Base-by-base conservation (phyloP, 805 yeast genomes). In the Metschnikowia amazonensis region DNA sequence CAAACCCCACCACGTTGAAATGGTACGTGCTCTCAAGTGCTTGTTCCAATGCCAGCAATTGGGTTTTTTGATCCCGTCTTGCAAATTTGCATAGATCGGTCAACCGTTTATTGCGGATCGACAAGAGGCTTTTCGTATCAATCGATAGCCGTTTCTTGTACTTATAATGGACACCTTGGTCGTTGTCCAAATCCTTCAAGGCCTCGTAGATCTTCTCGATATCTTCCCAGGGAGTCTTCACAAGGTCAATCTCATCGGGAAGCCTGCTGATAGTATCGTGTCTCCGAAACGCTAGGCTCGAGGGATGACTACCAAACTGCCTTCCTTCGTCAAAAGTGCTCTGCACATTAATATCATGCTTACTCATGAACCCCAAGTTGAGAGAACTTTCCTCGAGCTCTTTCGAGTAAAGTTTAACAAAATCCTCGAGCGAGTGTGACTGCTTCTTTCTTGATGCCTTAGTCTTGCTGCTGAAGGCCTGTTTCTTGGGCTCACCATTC, bases 1-100 rank as follows among this genome's bases (percentile, higher is more conserved):
- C 76, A 51, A 69, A 69, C 4, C 76, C 76, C 3, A 68, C 55
- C 7, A 70, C 73, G 52, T 70, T 69, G 50, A 69, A 69, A 9
- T 68, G 67, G 29, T 57, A 53, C 14, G 61, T 59, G 34, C 61
- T 57, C 30, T 59, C 60, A 16, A 66, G 50, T 42, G 64, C 64
- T 20, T 64, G 63, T 27, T 64, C 66, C 16, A 64, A 57, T 17
- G 61, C 54, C 44, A 65, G 59, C 32, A 63, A 52, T 43, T 58
- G 63, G 32, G 59, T 59, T 17, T 56, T 53, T 47, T 67, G 72
- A 20, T 59, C 60, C 18, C 74, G 59, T 43, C 76, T 60, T 24
- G 69, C 60, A 36, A 63, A 51, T 46, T 62, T 63, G 54, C 71
- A 70, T 52, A 68, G 67, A 20, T 64, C 64, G 39, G 59, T 53